These are phyloP conservation scores for Arthrobotrys entomopaga DNA, from an alignment of 2,329 filamentous ascomycete species.

Conservation along the genomic window DNA sequence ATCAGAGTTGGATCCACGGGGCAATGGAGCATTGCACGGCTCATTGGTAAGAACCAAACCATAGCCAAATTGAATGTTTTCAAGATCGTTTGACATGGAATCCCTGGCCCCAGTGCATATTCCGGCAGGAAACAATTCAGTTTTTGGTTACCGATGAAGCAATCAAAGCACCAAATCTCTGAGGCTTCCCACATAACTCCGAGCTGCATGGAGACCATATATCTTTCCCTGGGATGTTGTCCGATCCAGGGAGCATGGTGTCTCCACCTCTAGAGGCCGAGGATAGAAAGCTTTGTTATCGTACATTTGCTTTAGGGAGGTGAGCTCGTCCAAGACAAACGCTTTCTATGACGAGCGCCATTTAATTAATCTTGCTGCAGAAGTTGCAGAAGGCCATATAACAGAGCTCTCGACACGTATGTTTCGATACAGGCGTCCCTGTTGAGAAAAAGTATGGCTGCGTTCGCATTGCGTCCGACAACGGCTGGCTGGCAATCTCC, in stretches of 20 bases:
- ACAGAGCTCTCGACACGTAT: slow-evolving; percentile 20
- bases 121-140: slow-evolving; percentile 10
- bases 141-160: slow-evolving; percentile 19
- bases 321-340: slow-evolving; percentile 29
- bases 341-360: slow-evolving; percentile 28
- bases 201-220: slow-evolving; percentile 5
- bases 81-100: slow-evolving; percentile 40
- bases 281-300: slow-evolving; percentile 17
- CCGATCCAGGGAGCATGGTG: slow-evolving; percentile 9
- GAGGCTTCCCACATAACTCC: slow-evolving; percentile 9
- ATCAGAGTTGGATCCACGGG: slow-evolving; percentile 41
- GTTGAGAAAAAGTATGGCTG: neutral
- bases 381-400: slow-evolving; percentile 26
- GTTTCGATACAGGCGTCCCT: slow-evolving; percentile 10
- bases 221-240: slow-evolving; percentile 7
- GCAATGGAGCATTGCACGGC: slow-evolving; percentile 34
- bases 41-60: slow-evolving; percentile 31
- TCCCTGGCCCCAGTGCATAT: slow-evolving; percentile 29
- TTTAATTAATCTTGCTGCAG: slow-evolving; percentile 28
- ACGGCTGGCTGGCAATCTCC: slow-evolving; percentile 14
- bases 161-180: slow-evolving; percentile 15
- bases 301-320: slow-evolving; percentile 19
- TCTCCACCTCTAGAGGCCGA: neutral
- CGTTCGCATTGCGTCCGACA: slow-evolving; percentile 44
- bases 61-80: slow-evolving; percentile 22